Percentiles rank a stretch among this genome's conserved stretches.
phyloP scores from a whole-genome alignment of 2,329 filamentous ascomycete species.

The Mycosphaerella arachidis region DNA sequence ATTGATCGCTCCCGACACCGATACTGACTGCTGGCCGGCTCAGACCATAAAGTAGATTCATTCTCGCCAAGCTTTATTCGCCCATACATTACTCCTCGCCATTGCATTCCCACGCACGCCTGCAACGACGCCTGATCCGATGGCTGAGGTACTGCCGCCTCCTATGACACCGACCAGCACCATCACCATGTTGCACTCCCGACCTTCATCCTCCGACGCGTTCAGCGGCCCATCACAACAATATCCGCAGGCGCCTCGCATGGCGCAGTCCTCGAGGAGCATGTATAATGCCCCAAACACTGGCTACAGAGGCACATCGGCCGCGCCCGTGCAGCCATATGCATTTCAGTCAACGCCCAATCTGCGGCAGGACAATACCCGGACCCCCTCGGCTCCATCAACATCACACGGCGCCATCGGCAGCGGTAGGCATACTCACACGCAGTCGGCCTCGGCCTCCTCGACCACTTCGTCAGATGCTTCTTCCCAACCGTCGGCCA shows the following conservation, averaged over 20 bases:
- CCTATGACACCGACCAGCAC: conserved; percentile 44
- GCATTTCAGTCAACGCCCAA: conserved; percentile 51
- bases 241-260: conserved; percentile 35
- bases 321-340: conserved; percentile 47
- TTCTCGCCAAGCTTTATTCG: conserved; percentile 19
- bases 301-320: conserved; percentile 40
- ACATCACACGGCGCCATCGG: conserved; percentile 18
- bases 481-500: conserved; percentile 34
- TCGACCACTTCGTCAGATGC: conserved; percentile 49
- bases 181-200: conserved; percentile 47
- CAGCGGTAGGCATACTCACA: conserved; percentile 37
- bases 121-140: conserved; percentile 27
- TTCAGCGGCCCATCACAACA: conserved; percentile 38
- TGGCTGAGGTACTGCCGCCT: conserved; percentile 46
- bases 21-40: conserved; percentile 32
- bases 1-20: conserved; percentile 13
- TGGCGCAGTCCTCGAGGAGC: conserved; percentile 39
- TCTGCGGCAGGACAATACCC: conserved; percentile 50
- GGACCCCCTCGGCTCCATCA: conserved; percentile 53
- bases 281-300: conserved; percentile 41
- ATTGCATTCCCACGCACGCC: conserved; percentile 7
- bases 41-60: conserved; percentile 25
- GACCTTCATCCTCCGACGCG: conserved; percentile 44
- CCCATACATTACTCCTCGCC: conserved; percentile 10
- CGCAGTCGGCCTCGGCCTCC: conserved; percentile 31